Conservation (phyloP, 2,329 filamentous ascomycete genomes). For the Apiospora phragmitis region DNA sequence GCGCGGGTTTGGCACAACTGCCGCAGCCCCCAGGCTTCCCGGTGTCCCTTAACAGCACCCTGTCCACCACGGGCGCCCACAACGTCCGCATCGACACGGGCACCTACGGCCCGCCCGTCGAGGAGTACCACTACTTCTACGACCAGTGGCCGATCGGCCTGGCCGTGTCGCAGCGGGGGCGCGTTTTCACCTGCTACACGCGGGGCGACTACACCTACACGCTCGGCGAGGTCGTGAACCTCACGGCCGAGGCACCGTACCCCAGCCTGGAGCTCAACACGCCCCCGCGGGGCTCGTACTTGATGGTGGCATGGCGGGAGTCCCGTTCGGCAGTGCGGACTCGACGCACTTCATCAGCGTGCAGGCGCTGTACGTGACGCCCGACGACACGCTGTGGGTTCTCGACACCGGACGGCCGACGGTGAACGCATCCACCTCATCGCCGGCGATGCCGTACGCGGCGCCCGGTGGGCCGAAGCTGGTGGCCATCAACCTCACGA, state of each 20-base stretch:
- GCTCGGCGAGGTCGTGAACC: conserved; percentile 46
- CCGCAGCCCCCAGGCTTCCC: background rate
- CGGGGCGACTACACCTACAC: conserved; percentile 47
- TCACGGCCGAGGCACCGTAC: conserved; percentile 47
- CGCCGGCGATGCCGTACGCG: conserved; percentile 42
- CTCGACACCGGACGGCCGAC: conserved; percentile 46
- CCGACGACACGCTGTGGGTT: conserved; percentile 45
- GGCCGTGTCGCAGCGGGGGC: conserved; percentile 41
- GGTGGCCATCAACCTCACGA: conserved; percentile 40
- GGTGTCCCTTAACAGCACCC: conserved; percentile 9
- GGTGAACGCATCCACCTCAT: conserved; percentile 34
- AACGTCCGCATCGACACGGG: conserved; percentile 44
- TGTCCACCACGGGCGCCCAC: background rate
- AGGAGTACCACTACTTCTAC: conserved; percentile 50
- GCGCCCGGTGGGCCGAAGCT: conserved; percentile 46
- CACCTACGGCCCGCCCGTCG: conserved; percentile 45
- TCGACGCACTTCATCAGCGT: conserved; percentile 40
- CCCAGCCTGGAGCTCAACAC: conserved; percentile 41
- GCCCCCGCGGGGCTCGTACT: conserved; percentile 21
- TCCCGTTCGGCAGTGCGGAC: conserved; percentile 45
- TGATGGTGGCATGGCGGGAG: conserved; percentile 36
- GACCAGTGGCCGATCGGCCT: conserved; percentile 47
- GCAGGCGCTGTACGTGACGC: conserved; percentile 45
- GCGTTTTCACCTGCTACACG: conserved; percentile 46
- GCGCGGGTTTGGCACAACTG: background rate